Base-by-base conservation (phyloP, 768 basidiomycete genomes). In the Tricholoma matsutake region DNA sequence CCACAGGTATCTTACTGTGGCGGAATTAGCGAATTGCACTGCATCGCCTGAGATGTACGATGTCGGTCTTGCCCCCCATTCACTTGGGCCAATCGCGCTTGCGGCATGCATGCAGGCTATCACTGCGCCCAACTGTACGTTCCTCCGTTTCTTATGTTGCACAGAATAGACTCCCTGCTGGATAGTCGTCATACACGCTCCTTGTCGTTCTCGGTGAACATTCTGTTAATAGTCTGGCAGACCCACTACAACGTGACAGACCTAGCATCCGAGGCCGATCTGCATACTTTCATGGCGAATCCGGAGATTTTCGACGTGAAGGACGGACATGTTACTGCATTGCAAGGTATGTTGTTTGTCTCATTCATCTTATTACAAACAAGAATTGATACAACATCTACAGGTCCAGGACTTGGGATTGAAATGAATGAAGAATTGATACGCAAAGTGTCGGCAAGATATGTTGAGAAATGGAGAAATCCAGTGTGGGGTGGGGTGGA, bases 41-140 rank as follows among this genome's bases (percentile, higher is more conserved):
- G 83, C 45, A 84, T 88, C 22, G 84, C 86, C 5, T 73, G 86
- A 88, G 70, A 85, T 82, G 3, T 90, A 89, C 68, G 90, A 91
- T 63, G 84, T 91, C 57, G 88, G 82, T 9, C 68, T 86, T 56
- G 89, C 87, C 0, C 88, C 89, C 4, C 88, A 91, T 67, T 88
- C 89, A 2, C 67, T 88, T 1, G 87, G 87, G 0, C 89, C 88
- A 0, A 83, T 91, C 31, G 86, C 88, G 0, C 78, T 90, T 22
- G 89, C 88, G 5, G 87, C 88, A 22, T 86, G 84, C 66, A 81
- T 89, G 45, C 86, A 89, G 57, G 87, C 80, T 3, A 76, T 82
- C 35, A 74, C 80, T 22, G 78, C 82, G 10, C 83, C 83, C 3
- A 88, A 89, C 66, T 87, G 87, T 83, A 62, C 64, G 82, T 39